A percentile compares a stretch with the other conserved stretches of the same genome.
These are phyloP conservation scores for Neocallimastix lanati DNA, from an alignment of 192 early-diverging fungal species.

Conservation along the genomic window DNA sequence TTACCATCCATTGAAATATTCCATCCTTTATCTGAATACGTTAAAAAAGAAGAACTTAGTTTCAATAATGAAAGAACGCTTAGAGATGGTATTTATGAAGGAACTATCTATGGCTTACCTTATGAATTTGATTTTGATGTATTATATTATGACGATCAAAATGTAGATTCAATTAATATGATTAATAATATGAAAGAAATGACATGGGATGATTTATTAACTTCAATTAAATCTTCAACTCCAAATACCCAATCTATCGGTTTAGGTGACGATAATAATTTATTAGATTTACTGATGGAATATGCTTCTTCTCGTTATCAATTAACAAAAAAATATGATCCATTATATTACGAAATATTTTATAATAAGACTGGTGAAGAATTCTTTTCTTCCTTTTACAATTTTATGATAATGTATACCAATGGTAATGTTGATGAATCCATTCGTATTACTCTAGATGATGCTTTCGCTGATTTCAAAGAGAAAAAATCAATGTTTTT, in stretches of 20 bases:
- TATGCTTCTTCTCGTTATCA: not conserved
- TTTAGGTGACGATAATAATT: not conserved
- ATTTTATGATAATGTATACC: too few relatives aligned
- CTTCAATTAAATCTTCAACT: too few relatives aligned
- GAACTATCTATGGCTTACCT: not conserved
- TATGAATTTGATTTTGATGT: not conserved
- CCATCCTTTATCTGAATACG: not conserved
- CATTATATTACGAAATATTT: not conserved
- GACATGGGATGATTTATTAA: not conserved
- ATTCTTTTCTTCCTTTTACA: too few relatives aligned
- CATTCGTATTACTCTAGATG: not conserved
- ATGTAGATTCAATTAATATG: not conserved
- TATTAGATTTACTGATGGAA: not conserved
- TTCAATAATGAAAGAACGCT: not conserved
- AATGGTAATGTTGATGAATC: not conserved
- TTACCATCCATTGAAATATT: not conserved
- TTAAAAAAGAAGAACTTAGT: not conserved
- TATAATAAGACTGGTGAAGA: not conserved
- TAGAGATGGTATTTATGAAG: not conserved
- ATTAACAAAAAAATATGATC: not conserved
- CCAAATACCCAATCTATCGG: too few relatives aligned
- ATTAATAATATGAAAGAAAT: not conserved
- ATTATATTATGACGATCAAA: not conserved
- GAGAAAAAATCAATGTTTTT: not conserved
- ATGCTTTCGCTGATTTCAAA: not conserved